Base-by-base conservation (phyloP, 768 basidiomycete species). In the Tylopilus sp. region DNA sequence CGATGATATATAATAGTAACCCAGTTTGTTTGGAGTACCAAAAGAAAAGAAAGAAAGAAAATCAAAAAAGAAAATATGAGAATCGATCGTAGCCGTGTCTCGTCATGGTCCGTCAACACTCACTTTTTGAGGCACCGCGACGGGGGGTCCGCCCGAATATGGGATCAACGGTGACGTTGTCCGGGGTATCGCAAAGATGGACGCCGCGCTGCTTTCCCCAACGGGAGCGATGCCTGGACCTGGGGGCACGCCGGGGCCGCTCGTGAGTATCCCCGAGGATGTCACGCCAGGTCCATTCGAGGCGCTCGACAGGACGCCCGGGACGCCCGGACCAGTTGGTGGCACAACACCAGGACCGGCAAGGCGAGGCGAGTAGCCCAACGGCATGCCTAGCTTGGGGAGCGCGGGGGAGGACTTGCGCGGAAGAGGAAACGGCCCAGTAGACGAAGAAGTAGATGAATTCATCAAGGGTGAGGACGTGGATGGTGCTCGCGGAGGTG, bases 401-500 rank as follows among this genome's bases (percentile, higher is more conserved):
- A 68, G 53, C 21, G 51, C 57, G 0, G 67, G 64, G 0, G 65
- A 68, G 9, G 57, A 51, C 47, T 67, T 67, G 36, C 66, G 63
- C 30, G 43, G 21, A 26, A 56, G 59, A 4, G 61, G 26, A 50
- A 68, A 66, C 0, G 64, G 55, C 0, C 58, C 59, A 0, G 40
- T 42, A 20, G 57, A 58, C 23, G 49, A 48, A 17, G 60, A 62
- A n/a, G 57, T 51, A 18, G 60, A 31, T 5, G 60, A 51, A 43
- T 59, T 65, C 31, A 57, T 53, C 17, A 47, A 59, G 12, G 65
- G 65, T 3, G 65, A 62, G 6, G 60, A 55, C 21, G 54, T 51
- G 9, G 67, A 58, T 22, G 69, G 63, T 11, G 58, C 63, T 33
- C 74, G 70, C 11, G 76, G 67, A 18, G 76, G 74, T 1, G 76